Percentiles rank a stretch among this genome's conserved stretches.
phyloP scores from a whole-genome alignment of 441 rosid species.

The Eruca vesicaria region DNA sequence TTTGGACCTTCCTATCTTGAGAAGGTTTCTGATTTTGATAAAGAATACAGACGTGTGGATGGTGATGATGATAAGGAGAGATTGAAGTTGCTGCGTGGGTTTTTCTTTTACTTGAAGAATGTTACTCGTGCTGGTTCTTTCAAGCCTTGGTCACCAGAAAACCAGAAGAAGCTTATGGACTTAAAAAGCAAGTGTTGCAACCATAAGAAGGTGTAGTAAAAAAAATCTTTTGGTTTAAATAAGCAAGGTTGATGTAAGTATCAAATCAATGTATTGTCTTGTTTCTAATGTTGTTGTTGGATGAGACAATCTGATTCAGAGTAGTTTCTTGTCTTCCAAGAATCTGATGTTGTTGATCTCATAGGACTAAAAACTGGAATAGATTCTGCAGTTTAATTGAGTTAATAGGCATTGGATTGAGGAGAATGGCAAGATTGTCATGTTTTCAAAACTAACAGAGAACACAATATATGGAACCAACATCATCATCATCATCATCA shows the following conservation, averaged over 20 bases:
- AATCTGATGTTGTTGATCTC: background rate
- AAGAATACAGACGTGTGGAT: conserved; percentile 15
- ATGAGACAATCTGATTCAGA: background rate
- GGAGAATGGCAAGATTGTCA: too few relatives aligned
- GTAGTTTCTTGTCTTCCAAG: background rate
- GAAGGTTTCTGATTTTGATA: conserved; percentile 12
- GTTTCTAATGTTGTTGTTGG: background rate
- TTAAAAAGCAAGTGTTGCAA: background rate
- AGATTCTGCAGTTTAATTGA: too few relatives aligned
- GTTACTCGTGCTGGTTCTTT: conserved; percentile 25
- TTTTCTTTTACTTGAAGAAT: conserved; percentile 32
- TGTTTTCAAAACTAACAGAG: background rate
- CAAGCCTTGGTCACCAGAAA: conserved; percentile 26
- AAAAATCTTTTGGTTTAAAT: conserved; percentile 7
- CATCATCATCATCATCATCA: background rate
- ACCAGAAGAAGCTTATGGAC: background rate
- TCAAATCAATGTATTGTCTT: background rate
- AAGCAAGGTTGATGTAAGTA: conserved; percentile 1
- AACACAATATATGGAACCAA: conserved; percentile 8
- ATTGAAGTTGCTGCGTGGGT: conserved; percentile 29
- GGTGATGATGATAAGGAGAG: conserved; percentile 21
- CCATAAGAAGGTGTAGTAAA: background rate
- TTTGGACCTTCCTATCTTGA: conserved; percentile 23
- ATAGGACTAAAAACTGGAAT: too few relatives aligned
- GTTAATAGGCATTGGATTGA: too few relatives aligned